Evolutionary conservation across 352 stramenopile genomes (phyloP).

Genomic region (Phytophthora ohioensis): DNA sequence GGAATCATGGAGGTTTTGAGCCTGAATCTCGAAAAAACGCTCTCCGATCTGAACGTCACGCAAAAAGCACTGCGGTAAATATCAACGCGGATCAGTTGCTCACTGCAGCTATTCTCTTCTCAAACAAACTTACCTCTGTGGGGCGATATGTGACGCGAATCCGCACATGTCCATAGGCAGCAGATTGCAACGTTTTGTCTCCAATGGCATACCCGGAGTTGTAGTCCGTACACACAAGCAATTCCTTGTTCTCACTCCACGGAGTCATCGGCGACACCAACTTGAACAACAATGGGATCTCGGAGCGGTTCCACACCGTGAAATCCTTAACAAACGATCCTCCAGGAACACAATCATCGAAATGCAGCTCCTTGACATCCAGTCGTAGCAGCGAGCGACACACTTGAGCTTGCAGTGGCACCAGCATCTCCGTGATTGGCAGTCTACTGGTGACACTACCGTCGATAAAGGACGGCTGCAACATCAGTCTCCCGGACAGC

Average conservation of each 20-base stretch:
- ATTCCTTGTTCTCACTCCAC: slow-evolving; percentile 74
- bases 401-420: slow-evolving; percentile 83
- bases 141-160: slow-evolving; percentile 90
- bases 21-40: slow-evolving; percentile 87
- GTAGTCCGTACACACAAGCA: slow-evolving; percentile 88
- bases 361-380: slow-evolving; percentile 90
- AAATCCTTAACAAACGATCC: slow-evolving; percentile 92
- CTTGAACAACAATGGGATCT: slow-evolving; percentile 90
- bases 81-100: slow-evolving; percentile 1
- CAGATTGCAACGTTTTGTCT: slow-evolving; percentile 82
- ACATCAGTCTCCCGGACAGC: slow-evolving; percentile 67
- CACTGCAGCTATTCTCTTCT: not conserved
- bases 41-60: slow-evolving; percentile 70
- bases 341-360: slow-evolving; percentile 88
- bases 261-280: slow-evolving; percentile 75
- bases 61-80: slow-evolving; percentile 22
- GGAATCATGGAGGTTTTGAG: slow-evolving; percentile 87
- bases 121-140: slow-evolving; percentile 58
- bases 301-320: slow-evolving; percentile 90
- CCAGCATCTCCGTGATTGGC: slow-evolving; percentile 65
- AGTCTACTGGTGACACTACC: slow-evolving; percentile 30
- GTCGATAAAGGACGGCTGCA: slow-evolving; percentile 59
- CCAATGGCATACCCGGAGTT: slow-evolving; percentile 88
- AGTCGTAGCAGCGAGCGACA: slow-evolving; percentile 86
- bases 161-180: slow-evolving; percentile 85